Conservation (phyloP, 768 basidiomycete species). For the Hysterangium stoloniferum region DNA sequence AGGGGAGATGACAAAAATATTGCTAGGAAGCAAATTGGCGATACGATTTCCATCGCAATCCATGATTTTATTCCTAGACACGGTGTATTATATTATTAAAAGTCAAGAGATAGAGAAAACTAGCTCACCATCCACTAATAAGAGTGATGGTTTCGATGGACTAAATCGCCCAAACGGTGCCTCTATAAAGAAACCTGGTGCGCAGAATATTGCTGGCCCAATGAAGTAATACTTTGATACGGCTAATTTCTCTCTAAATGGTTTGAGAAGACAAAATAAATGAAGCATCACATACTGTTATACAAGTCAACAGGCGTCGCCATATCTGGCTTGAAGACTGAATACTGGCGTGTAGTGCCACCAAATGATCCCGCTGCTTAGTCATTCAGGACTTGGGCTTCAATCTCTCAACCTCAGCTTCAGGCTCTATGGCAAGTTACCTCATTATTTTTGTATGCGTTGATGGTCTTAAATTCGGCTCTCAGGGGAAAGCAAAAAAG, state of each 20-base stretch:
- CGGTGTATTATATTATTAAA: background rate
- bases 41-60: conserved; percentile 71
- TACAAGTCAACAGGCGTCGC: conserved; percentile 2
- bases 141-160: conserved; percentile 33
- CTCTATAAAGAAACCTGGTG: conserved; percentile 40
- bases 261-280: background rate
- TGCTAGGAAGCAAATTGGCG: conserved; percentile 48
- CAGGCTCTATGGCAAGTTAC: background rate
- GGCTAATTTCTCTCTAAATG: background rate
- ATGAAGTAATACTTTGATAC: conserved; percentile 5
- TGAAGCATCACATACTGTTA: background rate
- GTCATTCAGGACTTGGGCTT: no score
- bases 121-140: conserved; percentile 54
- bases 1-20: conserved; percentile 43
- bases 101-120: background rate
- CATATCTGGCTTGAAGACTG: conserved; percentile 3
- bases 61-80: conserved; percentile 42
- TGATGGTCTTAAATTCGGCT: background rate
- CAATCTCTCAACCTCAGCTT: background rate
- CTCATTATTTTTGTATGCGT: background rate
- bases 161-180: conserved; percentile 81
- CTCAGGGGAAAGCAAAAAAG: conserved; percentile 83
- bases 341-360: no score
- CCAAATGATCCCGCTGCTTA: no score
- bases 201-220: background rate